These are phyloP conservation scores for Sugiyamaella chiloensis DNA, from an alignment of 805 yeast species.

Conservation along the genomic window DNA sequence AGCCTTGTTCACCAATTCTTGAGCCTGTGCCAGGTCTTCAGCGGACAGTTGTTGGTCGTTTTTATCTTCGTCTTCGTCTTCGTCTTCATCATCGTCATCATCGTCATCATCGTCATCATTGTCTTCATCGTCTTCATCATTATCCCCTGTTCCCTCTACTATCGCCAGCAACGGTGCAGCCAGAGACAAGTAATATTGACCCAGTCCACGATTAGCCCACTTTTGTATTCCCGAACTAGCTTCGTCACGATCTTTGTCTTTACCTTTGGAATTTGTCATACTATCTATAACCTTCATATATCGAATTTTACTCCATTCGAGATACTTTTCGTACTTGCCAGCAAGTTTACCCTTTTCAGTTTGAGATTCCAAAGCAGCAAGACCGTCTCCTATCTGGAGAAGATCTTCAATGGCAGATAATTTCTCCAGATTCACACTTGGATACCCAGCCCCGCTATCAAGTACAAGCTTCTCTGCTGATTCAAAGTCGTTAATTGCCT, in stretches of 20 bases:
- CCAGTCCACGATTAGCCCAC: constrained; percentile 33
- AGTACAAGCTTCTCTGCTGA: constrained; percentile 35
- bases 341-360: constrained; percentile 22
- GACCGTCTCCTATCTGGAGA: constrained; percentile 51
- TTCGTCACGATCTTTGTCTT: constrained; percentile 15
- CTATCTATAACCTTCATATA: constrained; percentile 18
- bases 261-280: constrained; percentile 17
- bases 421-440: background rate
- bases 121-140: constrained; percentile 8
- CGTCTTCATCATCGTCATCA: constrained; percentile 28
- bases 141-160: constrained; percentile 34
- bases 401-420: constrained; percentile 26
- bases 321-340: constrained; percentile 1
- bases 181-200: constrained; percentile 30
- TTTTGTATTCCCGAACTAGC: constrained; percentile 11
- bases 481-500: constrained; percentile 47
- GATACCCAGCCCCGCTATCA: background rate
- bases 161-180: constrained; percentile 31
- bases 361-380: constrained; percentile 42
- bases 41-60: background rate
- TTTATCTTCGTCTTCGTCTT: constrained; percentile 25
- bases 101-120: background rate
- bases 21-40: constrained; percentile 35
- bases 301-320: constrained; percentile 23
- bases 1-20: constrained; percentile 50